Evolutionary conservation across 2,329 filamentous ascomycete genomes (phyloP).

Genomic region (Paecilomyces variotii): DNA sequence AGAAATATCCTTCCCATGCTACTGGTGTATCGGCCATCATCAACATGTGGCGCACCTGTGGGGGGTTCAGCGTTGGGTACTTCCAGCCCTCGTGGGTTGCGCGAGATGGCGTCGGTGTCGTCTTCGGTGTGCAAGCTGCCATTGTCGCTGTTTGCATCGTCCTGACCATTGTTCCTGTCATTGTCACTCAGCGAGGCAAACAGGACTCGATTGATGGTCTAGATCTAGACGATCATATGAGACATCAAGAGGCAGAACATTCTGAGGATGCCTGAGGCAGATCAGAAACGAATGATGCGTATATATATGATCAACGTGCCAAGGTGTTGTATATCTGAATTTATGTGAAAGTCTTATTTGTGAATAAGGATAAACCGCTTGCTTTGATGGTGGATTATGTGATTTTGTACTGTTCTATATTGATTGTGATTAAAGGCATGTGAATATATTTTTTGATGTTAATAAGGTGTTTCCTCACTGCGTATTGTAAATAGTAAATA

Average conservation of each 20-base stretch:
- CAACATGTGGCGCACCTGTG: conserved; percentile 32
- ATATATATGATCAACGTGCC: too few relatives aligned
- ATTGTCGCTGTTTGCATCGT: conserved; percentile 18
- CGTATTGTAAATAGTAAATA: too few relatives aligned
- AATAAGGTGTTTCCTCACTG: too few relatives aligned
- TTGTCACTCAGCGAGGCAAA: conserved; percentile 3
- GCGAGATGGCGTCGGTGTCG: conserved; percentile 21
- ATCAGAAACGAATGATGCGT: too few relatives aligned
- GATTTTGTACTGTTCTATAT: too few relatives aligned
- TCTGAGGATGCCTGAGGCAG: too few relatives aligned
- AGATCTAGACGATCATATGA: not conserved
- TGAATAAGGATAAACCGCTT: too few relatives aligned
- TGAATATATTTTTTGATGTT: too few relatives aligned
- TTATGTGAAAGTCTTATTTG: too few relatives aligned
- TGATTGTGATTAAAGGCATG: too few relatives aligned
- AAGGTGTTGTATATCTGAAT: too few relatives aligned
- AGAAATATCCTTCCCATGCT: conserved; percentile 27
- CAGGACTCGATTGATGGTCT: not conserved
- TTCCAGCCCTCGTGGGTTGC: conserved; percentile 30
- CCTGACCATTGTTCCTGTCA: conserved; percentile 20
- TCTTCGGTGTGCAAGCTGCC: conserved; percentile 27
- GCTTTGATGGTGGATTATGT: too few relatives aligned
- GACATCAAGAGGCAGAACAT: not conserved
- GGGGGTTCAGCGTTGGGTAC: conserved; percentile 31
- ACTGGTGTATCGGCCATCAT: conserved; percentile 28